Evolutionary conservation across 2,329 filamentous ascomycete species (phyloP), one percentile per base, ranked within the genome.

Genomic region (Botryosphaeria dothidea): DNA sequence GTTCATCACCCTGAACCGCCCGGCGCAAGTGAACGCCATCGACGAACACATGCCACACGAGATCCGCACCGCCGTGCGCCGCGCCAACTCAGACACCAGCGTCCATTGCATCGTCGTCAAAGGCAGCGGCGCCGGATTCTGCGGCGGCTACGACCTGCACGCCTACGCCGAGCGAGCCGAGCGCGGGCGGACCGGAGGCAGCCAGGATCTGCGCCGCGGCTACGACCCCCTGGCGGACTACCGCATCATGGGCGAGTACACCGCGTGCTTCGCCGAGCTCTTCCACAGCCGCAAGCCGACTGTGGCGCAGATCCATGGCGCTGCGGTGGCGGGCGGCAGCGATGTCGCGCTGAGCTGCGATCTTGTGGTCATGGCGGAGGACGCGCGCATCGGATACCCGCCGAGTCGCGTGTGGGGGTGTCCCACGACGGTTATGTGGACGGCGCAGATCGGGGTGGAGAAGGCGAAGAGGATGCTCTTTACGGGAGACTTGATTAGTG

Each of bases 401-500:
- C 23, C 23, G 15, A 49, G 23, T 11, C 21, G 21, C 8, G 23
- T 29, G 21, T 49, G 46, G 46, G 46, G 46, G 0, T 49, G 23
- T 49, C 21, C 46, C 11, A 49, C 23, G 5, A 49, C 46, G 13
- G 46, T 23, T 3, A 25, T 17, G 46, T 49, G 23, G 21, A 15
- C 23, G 11, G 46, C 21, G 21, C 46, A 8, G 46, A 15, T 27
- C 46, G 23, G 46, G 2, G 46, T 23, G 9, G 46, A 27, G 13
- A 49, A 17, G 46, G 46, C 46, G 15, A 49, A 27, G 46, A 49
- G 46, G 19, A 49, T 49, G 46, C 46, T 49, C 8, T 29, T 49
- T 17, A 49, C 46, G 4, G 46, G 65, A 19, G 64, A 67, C 46
- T 25, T 66, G 23, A 58, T 65, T 17, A 46, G 51, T 17, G 57